phyloP scores from a whole-genome alignment of 2,329 filamentous ascomycete genomes.

The Incumbomyces lentus region DNA sequence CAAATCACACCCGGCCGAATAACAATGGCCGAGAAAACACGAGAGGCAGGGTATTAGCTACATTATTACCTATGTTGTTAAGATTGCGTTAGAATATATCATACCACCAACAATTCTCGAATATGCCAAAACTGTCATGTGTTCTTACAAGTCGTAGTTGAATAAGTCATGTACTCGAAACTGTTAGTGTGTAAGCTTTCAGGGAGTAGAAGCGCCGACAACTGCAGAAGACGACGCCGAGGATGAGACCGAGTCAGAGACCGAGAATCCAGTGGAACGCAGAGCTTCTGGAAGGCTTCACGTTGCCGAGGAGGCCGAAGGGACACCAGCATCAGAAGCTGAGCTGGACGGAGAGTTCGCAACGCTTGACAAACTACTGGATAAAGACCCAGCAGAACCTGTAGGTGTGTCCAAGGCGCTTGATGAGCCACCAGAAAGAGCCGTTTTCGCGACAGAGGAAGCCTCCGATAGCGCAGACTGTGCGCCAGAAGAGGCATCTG shows the following conservation, averaged over 20 bases:
- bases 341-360: background rate
- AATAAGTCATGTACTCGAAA: background rate
- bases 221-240: conserved; percentile 12
- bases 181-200: background rate
- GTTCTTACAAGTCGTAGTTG: background rate
- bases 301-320: conserved; percentile 7
- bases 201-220: background rate
- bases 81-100: background rate
- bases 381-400: conserved; percentile 22
- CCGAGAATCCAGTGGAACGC: conserved; percentile 6
- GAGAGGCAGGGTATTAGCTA: too few species aligned
- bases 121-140: background rate
- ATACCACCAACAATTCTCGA: conserved; percentile 1
- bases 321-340: too few species aligned
- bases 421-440: background rate
- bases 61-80: background rate
- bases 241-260: conserved; percentile 9
- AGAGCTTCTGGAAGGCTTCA: conserved; percentile 4
- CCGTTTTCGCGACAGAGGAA: background rate
- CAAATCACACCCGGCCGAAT: background rate
- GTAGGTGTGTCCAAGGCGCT: conserved; percentile 8
- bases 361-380: conserved; percentile 13
- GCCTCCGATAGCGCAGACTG: conserved; percentile 7
- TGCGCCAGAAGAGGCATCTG: conserved; percentile 13
- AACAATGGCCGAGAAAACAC: background rate